Evolutionary conservation across 495 filamentous ascomycete species (phyloP).

Genomic region (Pyrenula aspistea): DNA sequence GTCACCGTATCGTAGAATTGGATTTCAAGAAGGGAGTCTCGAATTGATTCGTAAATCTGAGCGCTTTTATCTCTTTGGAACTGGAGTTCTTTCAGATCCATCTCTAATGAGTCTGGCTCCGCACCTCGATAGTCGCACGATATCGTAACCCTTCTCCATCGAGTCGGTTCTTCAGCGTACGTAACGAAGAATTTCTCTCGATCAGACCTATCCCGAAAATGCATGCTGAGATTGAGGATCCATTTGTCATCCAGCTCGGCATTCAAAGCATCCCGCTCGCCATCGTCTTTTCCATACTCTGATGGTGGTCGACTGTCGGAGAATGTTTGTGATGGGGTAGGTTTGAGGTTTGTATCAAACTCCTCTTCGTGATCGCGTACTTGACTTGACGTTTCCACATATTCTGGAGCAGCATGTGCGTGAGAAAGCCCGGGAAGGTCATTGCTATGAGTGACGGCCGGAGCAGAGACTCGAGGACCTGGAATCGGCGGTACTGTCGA

Average conservation of each 20-base stretch:
- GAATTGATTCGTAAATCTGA: slow-evolving; percentile 93
- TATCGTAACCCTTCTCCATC: slow-evolving; percentile 82
- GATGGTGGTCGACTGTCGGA: background rate
- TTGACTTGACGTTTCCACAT: background rate
- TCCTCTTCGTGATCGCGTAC: background rate
- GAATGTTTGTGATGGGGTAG: background rate
- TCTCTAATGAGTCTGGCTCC: slow-evolving; percentile 70
- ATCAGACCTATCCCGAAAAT: slow-evolving; percentile 88
- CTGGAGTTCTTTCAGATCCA: slow-evolving; percentile 61
- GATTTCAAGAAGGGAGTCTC: slow-evolving; percentile 80
- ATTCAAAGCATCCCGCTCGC: slow-evolving; percentile 46
- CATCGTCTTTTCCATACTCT: background rate
- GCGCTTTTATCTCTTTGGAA: slow-evolving; percentile 90
- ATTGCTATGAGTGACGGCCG: slow-evolving; percentile 8
- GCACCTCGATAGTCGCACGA: slow-evolving; percentile 88
- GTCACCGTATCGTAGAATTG: slow-evolving; percentile 94
- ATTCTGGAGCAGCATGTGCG: background rate
- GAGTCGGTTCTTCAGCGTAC: slow-evolving; percentile 65
- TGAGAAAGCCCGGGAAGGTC: background rate
- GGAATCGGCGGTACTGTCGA: slow-evolving; percentile 27
- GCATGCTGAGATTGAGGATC: slow-evolving; percentile 98
- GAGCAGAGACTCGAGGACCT: slow-evolving; percentile 31
- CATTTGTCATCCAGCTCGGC: slow-evolving; percentile 79
- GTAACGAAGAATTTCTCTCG: slow-evolving; percentile 98
- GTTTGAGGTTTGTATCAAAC: background rate